Evolutionary conservation across 139 green algal genomes (phyloP).

Genomic region (Micromonas commoda): DNA sequence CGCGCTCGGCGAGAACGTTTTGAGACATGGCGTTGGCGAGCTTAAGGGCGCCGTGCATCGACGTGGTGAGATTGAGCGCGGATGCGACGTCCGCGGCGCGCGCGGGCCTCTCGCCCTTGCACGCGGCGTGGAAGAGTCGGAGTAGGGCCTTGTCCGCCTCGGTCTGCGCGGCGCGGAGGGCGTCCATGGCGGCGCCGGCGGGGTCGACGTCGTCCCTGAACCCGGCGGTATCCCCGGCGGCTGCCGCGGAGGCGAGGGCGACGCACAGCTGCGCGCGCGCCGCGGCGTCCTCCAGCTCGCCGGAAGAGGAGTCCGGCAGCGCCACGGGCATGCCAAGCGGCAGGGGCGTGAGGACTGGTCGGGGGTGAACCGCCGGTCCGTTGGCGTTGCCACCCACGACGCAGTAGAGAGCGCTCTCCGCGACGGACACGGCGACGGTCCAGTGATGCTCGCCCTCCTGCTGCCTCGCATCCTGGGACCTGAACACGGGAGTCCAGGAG

Average conservation of each 20-base stretch:
- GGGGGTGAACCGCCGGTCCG: slow-evolving; percentile 44
- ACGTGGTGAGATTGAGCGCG: slow-evolving; percentile 39
- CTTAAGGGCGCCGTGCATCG: slow-evolving; percentile 49
- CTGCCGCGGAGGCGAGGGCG: neutral
- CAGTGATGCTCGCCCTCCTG: slow-evolving; percentile 56
- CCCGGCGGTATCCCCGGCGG: slow-evolving; percentile 30
- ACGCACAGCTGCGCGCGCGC: neutral
- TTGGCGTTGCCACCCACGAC: slow-evolving; percentile 49
- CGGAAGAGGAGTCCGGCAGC: slow-evolving; percentile 32
- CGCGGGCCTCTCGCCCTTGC: slow-evolving; percentile 41
- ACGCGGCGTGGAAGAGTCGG: slow-evolving; percentile 36
- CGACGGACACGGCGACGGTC: slow-evolving; percentile 52
- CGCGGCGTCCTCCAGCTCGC: slow-evolving; percentile 21
- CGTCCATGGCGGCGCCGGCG: slow-evolving; percentile 5
- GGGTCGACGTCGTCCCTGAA: slow-evolving; percentile 26
- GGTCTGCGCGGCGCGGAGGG: slow-evolving; percentile 32
- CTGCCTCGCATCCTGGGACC: slow-evolving; percentile 40
- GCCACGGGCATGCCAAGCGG: slow-evolving; percentile 45
- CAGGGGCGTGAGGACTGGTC: slow-evolving; percentile 58
- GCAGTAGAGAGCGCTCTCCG: slow-evolving; percentile 49
- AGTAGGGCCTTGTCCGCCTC: slow-evolving; percentile 41
- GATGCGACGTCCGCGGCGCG: slow-evolving; percentile 46
- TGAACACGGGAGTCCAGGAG: slow-evolving; percentile 60
- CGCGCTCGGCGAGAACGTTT: neutral
- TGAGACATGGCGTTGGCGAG: slow-evolving; percentile 42